Evolutionary conservation across 1,139 yeast species (phyloP), one percentile per base, ranked within the genome.

Genomic region (Suhomyces chickasaworum): DNA sequence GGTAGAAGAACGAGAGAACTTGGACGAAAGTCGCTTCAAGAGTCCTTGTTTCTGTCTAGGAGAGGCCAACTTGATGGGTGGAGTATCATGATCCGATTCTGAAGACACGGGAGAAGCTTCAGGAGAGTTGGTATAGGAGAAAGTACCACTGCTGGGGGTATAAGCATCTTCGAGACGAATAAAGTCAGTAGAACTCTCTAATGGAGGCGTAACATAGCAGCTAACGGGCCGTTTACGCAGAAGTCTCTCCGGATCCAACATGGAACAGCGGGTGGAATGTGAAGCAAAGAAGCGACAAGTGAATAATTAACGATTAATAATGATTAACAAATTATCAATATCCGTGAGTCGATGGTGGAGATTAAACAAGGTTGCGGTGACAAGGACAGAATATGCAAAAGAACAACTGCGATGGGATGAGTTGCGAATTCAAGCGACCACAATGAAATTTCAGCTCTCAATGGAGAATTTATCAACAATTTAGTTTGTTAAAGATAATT

Each of bases 171-270:
- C 53, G 10, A 29, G 30, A 18, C 30, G 15, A 29, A 18, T 23
- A 30, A 45, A 48, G 23, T 31, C 40, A 16, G 41, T 16, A 12
- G 39, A 31, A 8, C 50, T 25, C 16, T 42, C 53, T 22, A 59
- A 49, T 2, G 63, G 63, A 7, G 61, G 63, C 7, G 63, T 61
- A 1, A 52, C 53, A 36, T 57, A 60, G 41, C 57, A 46, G 42
- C 63, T 59, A 16, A 50, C 54, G 22, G 63, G 63, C 41, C 61
- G 51, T 25, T 35, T 34, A 8, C 25, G 33, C 27, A 18, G 22
- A 22, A 23, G 32, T 17, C 23, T 18, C 15, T 42, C 41, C 20
- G 31, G 36, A 17, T 37, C 45, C 45, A 35, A 42, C 32, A n/a
- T 39, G 21, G 22, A 7, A 6, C 21, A 25, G 12, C 16, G 17